These are phyloP conservation scores for Fragilariopsis cylindrus DNA, from an alignment of 108 stramenopile species.

Conservation along the genomic window DNA sequence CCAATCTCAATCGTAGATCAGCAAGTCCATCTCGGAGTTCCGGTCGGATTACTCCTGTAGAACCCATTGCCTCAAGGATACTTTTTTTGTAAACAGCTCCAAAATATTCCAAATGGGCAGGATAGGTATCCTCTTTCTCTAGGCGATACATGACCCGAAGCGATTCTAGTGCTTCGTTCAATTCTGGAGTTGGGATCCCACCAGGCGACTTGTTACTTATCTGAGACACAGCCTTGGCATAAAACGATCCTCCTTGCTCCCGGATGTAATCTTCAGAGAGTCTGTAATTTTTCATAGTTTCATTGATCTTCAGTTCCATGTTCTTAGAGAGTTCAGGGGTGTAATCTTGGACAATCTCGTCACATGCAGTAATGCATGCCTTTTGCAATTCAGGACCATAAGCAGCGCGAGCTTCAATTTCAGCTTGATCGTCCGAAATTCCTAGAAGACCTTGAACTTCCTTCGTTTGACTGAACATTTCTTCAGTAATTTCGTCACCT, in stretches of 20 bases:
- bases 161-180: slow-evolving; percentile 54
- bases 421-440: slow-evolving; percentile 66
- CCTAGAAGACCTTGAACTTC: slow-evolving; percentile 71
- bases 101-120: slow-evolving; percentile 63
- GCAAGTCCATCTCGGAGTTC: slow-evolving; percentile 74
- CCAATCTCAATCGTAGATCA: slow-evolving; percentile 64
- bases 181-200: slow-evolving; percentile 71
- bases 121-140: slow-evolving; percentile 51
- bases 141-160: slow-evolving; percentile 60
- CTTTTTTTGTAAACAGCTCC: slow-evolving; percentile 76
- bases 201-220: slow-evolving; percentile 56
- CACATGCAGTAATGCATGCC: slow-evolving; percentile 49
- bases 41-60: slow-evolving; percentile 79
- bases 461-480: slow-evolving; percentile 46
- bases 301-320: slow-evolving; percentile 59
- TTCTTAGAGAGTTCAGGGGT: slow-evolving; percentile 66
- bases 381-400: slow-evolving; percentile 80
- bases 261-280: slow-evolving; percentile 63
- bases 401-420: slow-evolving; percentile 50
- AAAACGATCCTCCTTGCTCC: slow-evolving; percentile 57
- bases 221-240: slow-evolving; percentile 60
- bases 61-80: slow-evolving; percentile 83
- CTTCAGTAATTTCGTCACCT: slow-evolving; percentile 65
- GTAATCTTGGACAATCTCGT: slow-evolving; percentile 69
- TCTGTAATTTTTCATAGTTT: slow-evolving; percentile 48